Percentiles rank a stretch among this genome's conserved stretches.
Evolutionary conservation across 2,329 filamentous ascomycete genomes (phyloP).

Genomic region (Aspergillus sp.): DNA sequence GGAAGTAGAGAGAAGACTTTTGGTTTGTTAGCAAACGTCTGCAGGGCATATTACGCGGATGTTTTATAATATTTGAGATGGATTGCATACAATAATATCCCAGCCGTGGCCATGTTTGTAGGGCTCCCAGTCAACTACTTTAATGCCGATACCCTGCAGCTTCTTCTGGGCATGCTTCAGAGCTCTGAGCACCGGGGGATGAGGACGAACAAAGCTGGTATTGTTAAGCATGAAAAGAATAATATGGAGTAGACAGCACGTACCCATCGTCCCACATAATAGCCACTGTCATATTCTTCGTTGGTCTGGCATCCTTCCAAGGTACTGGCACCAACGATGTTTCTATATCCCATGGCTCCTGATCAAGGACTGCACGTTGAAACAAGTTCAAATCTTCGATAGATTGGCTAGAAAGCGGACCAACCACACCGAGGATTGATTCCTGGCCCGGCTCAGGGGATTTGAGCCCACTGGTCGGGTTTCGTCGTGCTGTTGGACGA

Average conservation of each 20-base stretch:
- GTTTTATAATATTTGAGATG: not conserved
- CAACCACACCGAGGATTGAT: conserved; percentile 37
- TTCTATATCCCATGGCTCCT: conserved; percentile 45
- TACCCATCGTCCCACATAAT: conserved; percentile 65
- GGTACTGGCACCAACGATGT: conserved; percentile 42
- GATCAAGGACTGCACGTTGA: conserved; percentile 37
- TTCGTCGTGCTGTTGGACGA: conserved; percentile 39
- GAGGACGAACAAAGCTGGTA: conserved; percentile 56
- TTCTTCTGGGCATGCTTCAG: conserved; percentile 24
- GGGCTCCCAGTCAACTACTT: conserved; percentile 38
- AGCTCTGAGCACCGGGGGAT: conserved; percentile 60
- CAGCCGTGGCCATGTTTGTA: conserved; percentile 35
- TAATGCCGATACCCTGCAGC: conserved; percentile 46
- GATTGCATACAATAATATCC: conserved; percentile 32
- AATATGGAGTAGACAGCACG: not conserved
- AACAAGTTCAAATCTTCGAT: conserved; percentile 39
- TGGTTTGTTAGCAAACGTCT: conserved; percentile 18
- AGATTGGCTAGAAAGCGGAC: conserved; percentile 27
- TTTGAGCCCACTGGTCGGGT: conserved; percentile 31
- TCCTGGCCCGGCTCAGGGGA: conserved; percentile 35
- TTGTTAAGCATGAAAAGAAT: not conserved
- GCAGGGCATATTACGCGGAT: not conserved
- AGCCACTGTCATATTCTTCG: conserved; percentile 44
- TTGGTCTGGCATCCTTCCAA: conserved; percentile 34
- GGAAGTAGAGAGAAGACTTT: conserved; percentile 48